Evolutionary conservation across 306 rosid genomes (phyloP), one percentile per base, ranked within the genome.

Genomic region (Corylus avellana): DNA sequence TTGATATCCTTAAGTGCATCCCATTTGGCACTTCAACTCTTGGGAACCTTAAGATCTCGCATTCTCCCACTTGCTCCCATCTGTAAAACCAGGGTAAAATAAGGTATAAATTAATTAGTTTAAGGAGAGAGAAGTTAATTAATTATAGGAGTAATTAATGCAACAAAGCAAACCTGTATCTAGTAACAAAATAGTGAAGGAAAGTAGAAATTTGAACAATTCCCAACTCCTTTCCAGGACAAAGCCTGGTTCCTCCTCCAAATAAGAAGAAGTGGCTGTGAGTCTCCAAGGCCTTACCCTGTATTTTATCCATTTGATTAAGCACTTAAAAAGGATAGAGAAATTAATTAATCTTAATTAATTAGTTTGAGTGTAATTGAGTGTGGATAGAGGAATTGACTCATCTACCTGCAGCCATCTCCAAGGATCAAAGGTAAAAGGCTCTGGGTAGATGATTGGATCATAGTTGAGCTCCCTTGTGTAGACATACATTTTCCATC

Each of bases 21-120:
- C 94, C 97, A 77, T 88, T 90, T 35, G 94, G 94, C 25, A 92
- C 97, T 81, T 87, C 91, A 74, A 92, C 97, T 80, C 97, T 90
- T 1, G 97, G 95, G 73, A 92, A 92, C 61, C 84, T 86, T 83
- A 82, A 79, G 49, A 90, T 86, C 74, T 90, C 75, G 22, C 86
- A 89, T 71, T 88, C 92, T 20, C 90, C 95, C 75, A 86, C 86
- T 86, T 84, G 89, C 63, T 92, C 93, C 94, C 94, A 90, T 82
- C 95, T 90, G 87, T 78, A 78, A 77, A 32, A 32, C 35, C 35
- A 12, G 29, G n/a, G 0, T 8, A 22, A 3, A 10, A 18, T n/a
- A 18, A n/a, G 20, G 63, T 49, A 39, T 4, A 39, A 4, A 39
- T 39, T 4, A 39, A 39, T 39, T 5, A 42, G 46, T 42, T 42